Evolutionary conservation across 2,329 filamentous ascomycete genomes (phyloP).

Genomic region (Colletotrichum sp.): DNA sequence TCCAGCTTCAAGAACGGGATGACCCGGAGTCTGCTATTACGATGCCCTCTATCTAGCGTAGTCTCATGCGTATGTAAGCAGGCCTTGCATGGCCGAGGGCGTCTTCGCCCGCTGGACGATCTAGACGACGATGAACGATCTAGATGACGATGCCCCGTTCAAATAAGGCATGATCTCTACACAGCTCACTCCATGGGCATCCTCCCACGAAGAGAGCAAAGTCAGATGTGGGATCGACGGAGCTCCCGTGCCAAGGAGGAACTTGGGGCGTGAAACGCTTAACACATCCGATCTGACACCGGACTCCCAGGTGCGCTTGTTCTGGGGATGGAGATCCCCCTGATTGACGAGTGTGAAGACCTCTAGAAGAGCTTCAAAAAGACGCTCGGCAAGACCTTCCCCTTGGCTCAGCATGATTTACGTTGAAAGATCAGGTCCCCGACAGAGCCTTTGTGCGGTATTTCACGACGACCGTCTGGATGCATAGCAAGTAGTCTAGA

Average conservation of each 20-base stretch:
- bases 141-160: not conserved
- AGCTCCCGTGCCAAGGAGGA: not conserved
- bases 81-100: not conserved
- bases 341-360: not conserved
- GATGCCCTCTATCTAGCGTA: not conserved
- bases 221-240: not conserved
- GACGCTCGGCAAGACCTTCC: not conserved
- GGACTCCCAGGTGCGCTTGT: slow-evolving; percentile 1
- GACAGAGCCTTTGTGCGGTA: not conserved
- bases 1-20: not conserved
- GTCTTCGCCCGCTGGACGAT: not conserved
- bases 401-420: not conserved
- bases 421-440: not conserved
- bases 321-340: not conserved
- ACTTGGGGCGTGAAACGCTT: slow-evolving; percentile 12
- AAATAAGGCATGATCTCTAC: not conserved
- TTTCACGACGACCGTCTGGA: not conserved
- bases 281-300: slow-evolving; percentile 9
- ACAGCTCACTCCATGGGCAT: not conserved
- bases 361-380: not conserved
- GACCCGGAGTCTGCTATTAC: not conserved
- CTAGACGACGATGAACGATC: not conserved
- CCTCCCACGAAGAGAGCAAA: not conserved
- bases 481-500: slow-evolving; percentile 51
- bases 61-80: not conserved